Percentiles rank a stretch among this genome's conserved stretches.
phyloP scores from a whole-genome alignment of 75 land plant genomes.

The Sequoiadendron giganteum region DNA sequence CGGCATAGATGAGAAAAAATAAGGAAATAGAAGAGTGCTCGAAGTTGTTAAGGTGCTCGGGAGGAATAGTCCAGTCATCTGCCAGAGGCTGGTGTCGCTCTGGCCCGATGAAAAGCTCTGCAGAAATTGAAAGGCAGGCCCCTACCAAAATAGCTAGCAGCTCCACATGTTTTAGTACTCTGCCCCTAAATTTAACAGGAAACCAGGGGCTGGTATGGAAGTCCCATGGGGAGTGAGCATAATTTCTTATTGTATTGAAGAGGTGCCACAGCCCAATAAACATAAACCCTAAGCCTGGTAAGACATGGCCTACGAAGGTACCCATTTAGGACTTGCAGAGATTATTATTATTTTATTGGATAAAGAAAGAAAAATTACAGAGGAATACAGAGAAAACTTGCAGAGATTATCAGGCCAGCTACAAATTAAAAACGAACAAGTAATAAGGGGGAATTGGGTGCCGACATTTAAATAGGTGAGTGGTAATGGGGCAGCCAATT shows the following conservation, averaged over 20 bases:
- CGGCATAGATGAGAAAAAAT: slow-evolving; percentile 55
- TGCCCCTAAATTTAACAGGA: slow-evolving; percentile 30
- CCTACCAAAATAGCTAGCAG: slow-evolving; percentile 44
- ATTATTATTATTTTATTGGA: no score
- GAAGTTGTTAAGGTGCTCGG: slow-evolving; percentile 45
- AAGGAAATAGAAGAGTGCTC: slow-evolving; percentile 76
- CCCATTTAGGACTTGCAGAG: slow-evolving; percentile 44
- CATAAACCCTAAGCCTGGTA: slow-evolving; percentile 77
- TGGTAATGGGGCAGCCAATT: no score
- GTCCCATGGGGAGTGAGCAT: slow-evolving; percentile 31
- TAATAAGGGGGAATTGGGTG: no score
- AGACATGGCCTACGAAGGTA: slow-evolving; percentile 69
- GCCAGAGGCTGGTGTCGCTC: slow-evolving; percentile 22
- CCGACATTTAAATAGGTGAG: no score
- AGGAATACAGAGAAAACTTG: rapidly evolving
- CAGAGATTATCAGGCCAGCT: no score
- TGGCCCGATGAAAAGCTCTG: slow-evolving; percentile 38
- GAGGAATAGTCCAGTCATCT: slow-evolving; percentile 28
- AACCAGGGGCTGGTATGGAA: slow-evolving; percentile 72
- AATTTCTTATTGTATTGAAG: slow-evolving; percentile 59
- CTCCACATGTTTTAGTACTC: slow-evolving; percentile 40
- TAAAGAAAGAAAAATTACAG: no score
- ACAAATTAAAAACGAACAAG: no score
- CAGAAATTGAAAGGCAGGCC: slow-evolving; percentile 41
- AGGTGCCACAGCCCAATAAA: slow-evolving; percentile 87